Evolutionary conservation across 176 grass and related monocot species (phyloP).

Genomic region (Secale cereale): DNA sequence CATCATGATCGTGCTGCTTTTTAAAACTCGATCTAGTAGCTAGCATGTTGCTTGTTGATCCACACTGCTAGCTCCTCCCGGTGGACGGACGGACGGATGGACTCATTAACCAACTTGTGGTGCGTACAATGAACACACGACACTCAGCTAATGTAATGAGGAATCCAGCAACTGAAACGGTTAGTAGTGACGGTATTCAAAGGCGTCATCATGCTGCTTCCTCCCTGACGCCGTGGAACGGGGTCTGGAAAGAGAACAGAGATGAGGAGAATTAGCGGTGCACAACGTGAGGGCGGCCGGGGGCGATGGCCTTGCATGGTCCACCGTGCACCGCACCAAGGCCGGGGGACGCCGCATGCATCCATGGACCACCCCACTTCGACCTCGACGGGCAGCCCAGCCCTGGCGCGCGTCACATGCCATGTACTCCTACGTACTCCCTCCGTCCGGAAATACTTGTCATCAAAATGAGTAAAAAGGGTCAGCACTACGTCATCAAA

Average conservation of each 20-base stretch:
- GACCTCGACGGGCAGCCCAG: not conserved
- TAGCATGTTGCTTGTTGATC: not conserved
- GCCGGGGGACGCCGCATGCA: not conserved
- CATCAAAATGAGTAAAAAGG: no score
- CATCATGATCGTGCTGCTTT: not conserved
- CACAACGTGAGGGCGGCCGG: not conserved
- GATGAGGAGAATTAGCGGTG: not conserved
- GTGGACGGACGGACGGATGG: not conserved
- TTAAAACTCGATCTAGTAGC: not conserved
- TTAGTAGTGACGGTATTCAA: not conserved
- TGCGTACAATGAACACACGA: not conserved
- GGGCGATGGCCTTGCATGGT: not conserved
- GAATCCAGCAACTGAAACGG: not conserved
- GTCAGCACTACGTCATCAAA: no score
- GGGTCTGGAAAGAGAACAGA: not conserved
- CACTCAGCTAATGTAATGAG: not conserved
- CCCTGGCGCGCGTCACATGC: constrained; percentile 13
- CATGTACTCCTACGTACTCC: no score
- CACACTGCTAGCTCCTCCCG: not conserved
- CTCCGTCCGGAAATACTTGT: no score
- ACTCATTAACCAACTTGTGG: not conserved
- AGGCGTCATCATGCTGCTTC: not conserved
- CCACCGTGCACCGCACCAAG: not conserved
- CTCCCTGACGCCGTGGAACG: no score
- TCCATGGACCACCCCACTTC: not conserved